phyloP scores from a whole-genome alignment of 2,329 filamentous ascomycete genomes.

The Pseudogymnoascus sp. region DNA sequence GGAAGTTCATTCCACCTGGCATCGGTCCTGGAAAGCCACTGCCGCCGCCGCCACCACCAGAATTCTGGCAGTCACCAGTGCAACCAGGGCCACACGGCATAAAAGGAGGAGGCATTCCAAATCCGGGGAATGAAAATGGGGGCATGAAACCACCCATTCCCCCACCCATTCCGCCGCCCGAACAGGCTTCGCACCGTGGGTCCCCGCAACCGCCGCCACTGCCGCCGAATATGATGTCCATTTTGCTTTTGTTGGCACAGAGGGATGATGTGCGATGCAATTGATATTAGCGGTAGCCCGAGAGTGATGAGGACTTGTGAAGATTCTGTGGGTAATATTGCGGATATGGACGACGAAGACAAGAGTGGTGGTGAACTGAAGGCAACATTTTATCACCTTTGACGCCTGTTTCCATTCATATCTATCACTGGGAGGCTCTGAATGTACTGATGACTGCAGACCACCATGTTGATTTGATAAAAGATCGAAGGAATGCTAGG shows the following conservation, averaged over 20 bases:
- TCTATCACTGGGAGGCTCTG: background rate
- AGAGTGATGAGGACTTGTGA: background rate
- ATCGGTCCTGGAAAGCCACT: background rate
- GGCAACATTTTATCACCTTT: background rate
- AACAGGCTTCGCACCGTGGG: background rate
- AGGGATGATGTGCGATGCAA: background rate
- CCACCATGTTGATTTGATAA: background rate
- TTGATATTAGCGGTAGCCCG: background rate
- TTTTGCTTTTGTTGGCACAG: background rate
- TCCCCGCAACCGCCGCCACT: background rate
- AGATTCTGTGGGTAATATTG: background rate
- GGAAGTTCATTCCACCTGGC: slow-evolving; percentile 2
- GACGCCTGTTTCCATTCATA: background rate
- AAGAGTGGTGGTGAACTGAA: background rate
- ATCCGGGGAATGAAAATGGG: background rate
- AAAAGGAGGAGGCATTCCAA: slow-evolving; percentile 1
- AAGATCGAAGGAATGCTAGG: background rate
- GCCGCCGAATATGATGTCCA: background rate
- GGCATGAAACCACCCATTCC: background rate
- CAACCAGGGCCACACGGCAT: background rate
- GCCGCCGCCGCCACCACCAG: background rate
- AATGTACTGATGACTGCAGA: background rate
- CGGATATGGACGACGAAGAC: background rate
- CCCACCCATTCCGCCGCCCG: background rate
- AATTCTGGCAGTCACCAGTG: background rate